A percentile compares a stretch with the other conserved stretches of the same genome.
These are phyloP conservation scores for Microbotryum intermedium DNA, from an alignment of 1,284 basidiomycete genomes.

Conservation along the genomic window DNA sequence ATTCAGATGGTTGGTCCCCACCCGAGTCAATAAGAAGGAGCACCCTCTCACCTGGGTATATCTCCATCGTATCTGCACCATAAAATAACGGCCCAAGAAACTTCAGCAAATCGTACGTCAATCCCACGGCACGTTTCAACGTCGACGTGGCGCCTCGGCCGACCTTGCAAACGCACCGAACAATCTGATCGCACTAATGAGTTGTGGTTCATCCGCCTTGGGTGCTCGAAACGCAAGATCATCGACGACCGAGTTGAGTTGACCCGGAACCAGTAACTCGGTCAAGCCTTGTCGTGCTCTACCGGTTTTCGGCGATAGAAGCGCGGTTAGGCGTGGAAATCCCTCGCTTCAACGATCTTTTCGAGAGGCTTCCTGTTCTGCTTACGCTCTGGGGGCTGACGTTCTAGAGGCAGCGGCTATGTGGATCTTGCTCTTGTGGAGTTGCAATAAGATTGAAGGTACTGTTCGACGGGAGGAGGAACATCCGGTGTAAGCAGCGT, in stretches of 20 bases:
- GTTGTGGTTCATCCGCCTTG: slow-evolving; percentile 39
- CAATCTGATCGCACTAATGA: slow-evolving; percentile 53
- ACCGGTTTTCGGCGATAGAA: slow-evolving; percentile 2
- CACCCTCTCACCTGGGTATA: slow-evolving; percentile 58
- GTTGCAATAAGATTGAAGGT: slow-evolving; percentile 59
- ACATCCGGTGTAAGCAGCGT: slow-evolving; percentile 1
- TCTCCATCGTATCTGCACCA: slow-evolving; percentile 55
- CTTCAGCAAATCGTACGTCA: too few species aligned
- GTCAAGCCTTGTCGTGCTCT: slow-evolving; percentile 68
- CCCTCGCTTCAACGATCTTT: neutral
- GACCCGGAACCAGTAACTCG: slow-evolving; percentile 54
- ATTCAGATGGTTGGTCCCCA: neutral
- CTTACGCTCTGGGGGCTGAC: slow-evolving; percentile 58
- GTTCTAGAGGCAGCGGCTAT: slow-evolving; percentile 73
- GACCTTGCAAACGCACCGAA: slow-evolving; percentile 49
- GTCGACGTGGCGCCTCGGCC: too few species aligned
- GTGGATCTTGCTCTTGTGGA: slow-evolving; percentile 46
- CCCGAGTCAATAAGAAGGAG: neutral
- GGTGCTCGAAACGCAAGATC: slow-evolving; percentile 33
- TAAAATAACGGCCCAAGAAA: too few species aligned
- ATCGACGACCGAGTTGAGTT: neutral
- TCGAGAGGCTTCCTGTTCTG: slow-evolving; percentile 14
- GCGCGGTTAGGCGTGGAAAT: neutral
- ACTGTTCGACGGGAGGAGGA: slow-evolving; percentile 54
- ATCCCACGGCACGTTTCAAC: too few species aligned